Base-by-base conservation (phyloP, 805 yeast genomes). In the Candida stauntonica region DNA sequence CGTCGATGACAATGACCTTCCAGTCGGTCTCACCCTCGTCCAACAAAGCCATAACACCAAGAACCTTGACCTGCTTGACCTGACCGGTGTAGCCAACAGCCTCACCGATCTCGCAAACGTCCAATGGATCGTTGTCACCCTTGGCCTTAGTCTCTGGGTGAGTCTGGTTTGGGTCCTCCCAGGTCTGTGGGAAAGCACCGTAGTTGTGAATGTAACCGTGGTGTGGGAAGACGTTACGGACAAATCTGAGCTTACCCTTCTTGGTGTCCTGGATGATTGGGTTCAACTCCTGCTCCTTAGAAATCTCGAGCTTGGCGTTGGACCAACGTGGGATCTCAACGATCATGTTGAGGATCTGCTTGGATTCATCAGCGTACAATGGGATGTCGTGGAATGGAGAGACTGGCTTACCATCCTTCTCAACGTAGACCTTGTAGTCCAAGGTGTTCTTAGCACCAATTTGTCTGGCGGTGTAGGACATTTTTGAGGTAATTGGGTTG, bases 11-110 rank as follows among this genome's bases (percentile, higher is more conserved):
- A 42, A 86, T 75, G 23, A 86, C 70, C 64, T 86, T 86, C 98
- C 98, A 91, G 67, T 91, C 99, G 42, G 95, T 74, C 67, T 93
- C 99, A 51, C 96, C 97, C 63, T 89, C 97, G 54, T 85, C 94
- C 43, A 85, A 77, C 52, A 85, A 66, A 5, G 88, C 93, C 65
- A 85, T 64, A 30, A 84, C 80, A 38, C 93, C 93, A 42, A 85
- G 67, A 6, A 84, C 72, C 62, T 84, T 81, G 31, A 76, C 86
- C 51, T 67, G 75, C 55, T 71, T 75, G 35, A 83, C 66, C 42
- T 77, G 78, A 18, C 95, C 95, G 13, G 77, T 70, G 38, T 66
- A 51, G 28, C 77, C 69, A 3, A 81, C 72, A 30, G 47, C 45
- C 13, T 61, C 61, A 33, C 67, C 54, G 42, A 91, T 86, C 55